Evolutionary conservation across 768 basidiomycete species (phyloP), one percentile per base, ranked within the genome.

Genomic region (Leccinellum albellum): DNA sequence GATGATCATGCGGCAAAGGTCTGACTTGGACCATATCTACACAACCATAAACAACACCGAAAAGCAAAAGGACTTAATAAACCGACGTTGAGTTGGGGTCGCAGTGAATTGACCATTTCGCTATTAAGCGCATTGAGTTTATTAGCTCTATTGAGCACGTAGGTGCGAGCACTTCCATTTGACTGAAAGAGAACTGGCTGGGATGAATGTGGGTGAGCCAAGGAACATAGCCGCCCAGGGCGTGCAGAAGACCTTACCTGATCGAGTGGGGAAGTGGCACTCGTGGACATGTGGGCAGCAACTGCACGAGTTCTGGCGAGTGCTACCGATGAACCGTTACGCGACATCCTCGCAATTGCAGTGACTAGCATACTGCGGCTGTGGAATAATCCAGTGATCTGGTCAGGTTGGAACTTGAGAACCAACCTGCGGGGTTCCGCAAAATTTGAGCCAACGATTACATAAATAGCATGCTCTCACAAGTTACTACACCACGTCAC

Each of bases 51-150:
- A 54, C 20, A 58, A 59, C 24, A 14, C 50, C 55, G 61, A 58
- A 51, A 45, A 15, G 35, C 15, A 26, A 44, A 33, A 33, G 23
- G 48, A 7, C 46, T 23, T 35, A 31, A 31, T 55, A 50, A 40
- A 56, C 80, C 53, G 63, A 91, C 94, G 78, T 91, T 84, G 48
- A 98, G 82, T 70, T 90, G 87, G 3, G 84, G 81, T 15, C 82
- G 77, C 17, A 98, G 75, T 8, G 82, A 63, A 28, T 80, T 70
- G 28, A 97, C 82, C 92, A 97, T 96, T 35, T 81, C 76, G 40
- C 81, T 76, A 69, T 91, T 84, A 54, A 98, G 80, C 3, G 91
- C 85, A 75, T 98, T 98, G 32, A 90, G 78, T 71, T 91, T 90
- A 58, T 70, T 70, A 0, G 89, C 83, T 53, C 94, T 81, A 66